Evolutionary conservation across 73 alveolate genomes (phyloP).

Genomic region (Tetrahymena thermophila): DNA sequence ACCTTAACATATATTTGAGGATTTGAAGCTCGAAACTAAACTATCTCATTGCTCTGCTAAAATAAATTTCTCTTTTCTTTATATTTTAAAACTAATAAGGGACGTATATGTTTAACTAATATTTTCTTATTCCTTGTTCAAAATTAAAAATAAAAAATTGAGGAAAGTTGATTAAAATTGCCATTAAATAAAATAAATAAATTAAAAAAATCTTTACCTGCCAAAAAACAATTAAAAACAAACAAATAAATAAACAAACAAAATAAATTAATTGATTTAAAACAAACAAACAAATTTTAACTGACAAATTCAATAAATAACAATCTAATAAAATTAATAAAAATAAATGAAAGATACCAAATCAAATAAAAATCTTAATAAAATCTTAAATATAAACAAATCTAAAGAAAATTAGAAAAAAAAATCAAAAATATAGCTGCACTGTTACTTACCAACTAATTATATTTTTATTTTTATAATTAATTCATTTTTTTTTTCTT

Average conservation of each 20-base stretch:
- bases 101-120: not conserved
- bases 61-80: not conserved
- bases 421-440: too few species aligned
- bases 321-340: not conserved
- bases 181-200: not conserved
- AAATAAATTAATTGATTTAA: not conserved
- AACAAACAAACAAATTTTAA: not conserved
- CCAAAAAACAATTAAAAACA: not conserved
- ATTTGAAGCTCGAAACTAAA: not conserved
- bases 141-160: not conserved
- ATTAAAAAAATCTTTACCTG: not conserved
- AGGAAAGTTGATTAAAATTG: not conserved
- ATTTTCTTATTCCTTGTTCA: not conserved
- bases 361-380: not conserved
- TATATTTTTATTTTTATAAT: too few species aligned
- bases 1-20: not conserved
- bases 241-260: not conserved
- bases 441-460: too few species aligned
- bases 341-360: not conserved
- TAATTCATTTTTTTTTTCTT: too few species aligned
- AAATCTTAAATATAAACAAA: not conserved
- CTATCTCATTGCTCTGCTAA: not conserved
- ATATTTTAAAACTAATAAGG: not conserved
- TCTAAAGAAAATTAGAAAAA: too few species aligned
- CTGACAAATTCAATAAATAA: not conserved